Conservation (phyloP, 2,329 filamentous ascomycete genomes). For the Venturia nashicola region DNA sequence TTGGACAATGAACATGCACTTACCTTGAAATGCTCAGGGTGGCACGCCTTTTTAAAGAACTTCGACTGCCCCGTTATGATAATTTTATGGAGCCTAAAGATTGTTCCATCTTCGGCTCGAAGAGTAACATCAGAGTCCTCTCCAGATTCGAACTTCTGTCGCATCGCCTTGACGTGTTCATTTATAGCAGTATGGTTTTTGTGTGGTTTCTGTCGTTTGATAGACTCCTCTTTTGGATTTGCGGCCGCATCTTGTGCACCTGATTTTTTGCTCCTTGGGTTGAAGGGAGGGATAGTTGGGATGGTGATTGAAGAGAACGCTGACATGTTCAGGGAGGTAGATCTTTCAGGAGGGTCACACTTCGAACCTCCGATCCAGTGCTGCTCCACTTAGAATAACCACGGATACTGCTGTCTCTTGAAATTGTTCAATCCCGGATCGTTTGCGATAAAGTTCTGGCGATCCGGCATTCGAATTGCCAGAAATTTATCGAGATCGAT, state of each 20-base stretch:
- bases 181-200: not conserved
- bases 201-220: not conserved
- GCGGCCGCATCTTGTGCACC: not conserved
- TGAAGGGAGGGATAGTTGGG: not conserved
- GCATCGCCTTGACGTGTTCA: not conserved
- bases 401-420: not conserved
- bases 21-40: not conserved
- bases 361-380: not conserved
- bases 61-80: not conserved
- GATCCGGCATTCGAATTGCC: not conserved
- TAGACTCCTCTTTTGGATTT: not conserved
- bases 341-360: not conserved
- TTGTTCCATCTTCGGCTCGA: not conserved
- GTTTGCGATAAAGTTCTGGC: not conserved
- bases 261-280: not conserved
- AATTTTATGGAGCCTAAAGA: not conserved
- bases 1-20: not conserved
- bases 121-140: not conserved
- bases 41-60: not conserved
- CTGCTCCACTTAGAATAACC: not conserved
- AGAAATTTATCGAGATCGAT: not conserved
- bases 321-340: not conserved
- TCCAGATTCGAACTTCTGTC: constrained; percentile 1
- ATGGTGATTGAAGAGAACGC: not conserved
- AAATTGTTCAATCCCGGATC: not conserved